A percentile compares a stretch with the other conserved stretches of the same genome.
Conservation (phyloP, 129 eudicot genomes). For the Helichrysum umbraculigerum region DNA sequence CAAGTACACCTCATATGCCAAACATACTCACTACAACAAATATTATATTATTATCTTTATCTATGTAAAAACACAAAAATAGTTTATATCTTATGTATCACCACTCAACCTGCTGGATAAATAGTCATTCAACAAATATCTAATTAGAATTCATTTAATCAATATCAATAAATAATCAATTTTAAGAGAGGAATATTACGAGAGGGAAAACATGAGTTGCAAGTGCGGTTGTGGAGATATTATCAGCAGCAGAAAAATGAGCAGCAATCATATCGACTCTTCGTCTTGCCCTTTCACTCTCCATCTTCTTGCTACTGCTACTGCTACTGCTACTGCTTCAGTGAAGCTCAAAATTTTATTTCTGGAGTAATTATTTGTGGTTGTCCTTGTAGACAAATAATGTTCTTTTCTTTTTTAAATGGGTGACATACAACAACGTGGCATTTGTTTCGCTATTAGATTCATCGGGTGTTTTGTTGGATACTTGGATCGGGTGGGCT, state of each 20-base stretch:
- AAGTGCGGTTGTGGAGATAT: constrained; percentile 23
- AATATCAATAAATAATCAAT: not conserved
- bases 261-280: constrained; percentile 29
- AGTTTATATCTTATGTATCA: not conserved
- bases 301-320: constrained; percentile 22
- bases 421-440: not conserved
- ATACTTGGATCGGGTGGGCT: not conserved
- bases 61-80: not conserved
- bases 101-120: not conserved
- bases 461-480: not conserved
- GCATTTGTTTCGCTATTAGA: not conserved
- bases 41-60: too few species aligned
- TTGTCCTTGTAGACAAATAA: not conserved
- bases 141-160: not conserved
- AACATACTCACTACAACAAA: not conserved
- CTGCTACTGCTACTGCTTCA: constrained; percentile 19
- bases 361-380: not conserved
- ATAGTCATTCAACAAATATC: not conserved
- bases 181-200: constrained; percentile 15
- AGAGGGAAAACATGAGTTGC: constrained; percentile 36
- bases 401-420: too few species aligned
- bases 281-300: constrained; percentile 31
- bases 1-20: not conserved
- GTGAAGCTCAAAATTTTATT: not conserved
- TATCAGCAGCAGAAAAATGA: constrained; percentile 33